phyloP scores from a whole-genome alignment of 225 moss, liverwort and hornwort species.

The Anthoceros angustus region DNA sequence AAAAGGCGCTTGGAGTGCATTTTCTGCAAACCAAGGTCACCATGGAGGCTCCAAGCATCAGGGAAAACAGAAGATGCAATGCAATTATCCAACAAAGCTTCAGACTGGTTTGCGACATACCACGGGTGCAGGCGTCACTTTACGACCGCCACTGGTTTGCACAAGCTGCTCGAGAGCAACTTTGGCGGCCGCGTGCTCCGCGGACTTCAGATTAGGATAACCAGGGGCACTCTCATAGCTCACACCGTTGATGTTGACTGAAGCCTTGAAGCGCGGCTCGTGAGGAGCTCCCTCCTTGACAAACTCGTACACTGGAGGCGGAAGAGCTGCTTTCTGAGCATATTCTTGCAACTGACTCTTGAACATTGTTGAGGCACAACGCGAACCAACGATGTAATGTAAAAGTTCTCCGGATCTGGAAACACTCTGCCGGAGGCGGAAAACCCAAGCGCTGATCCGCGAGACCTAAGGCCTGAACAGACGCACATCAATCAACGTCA shows the following conservation, averaged over 20 bases:
- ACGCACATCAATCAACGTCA: no score
- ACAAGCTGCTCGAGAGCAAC: constrained; percentile 56
- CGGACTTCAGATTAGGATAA: constrained; percentile 66
- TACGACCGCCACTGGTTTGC: constrained; percentile 30
- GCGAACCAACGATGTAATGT: not conserved
- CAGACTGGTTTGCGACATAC: constrained; percentile 21
- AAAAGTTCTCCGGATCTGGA: no score
- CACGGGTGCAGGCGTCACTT: constrained; percentile 64
- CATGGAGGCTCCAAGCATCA: not conserved
- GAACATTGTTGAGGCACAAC: constrained; percentile 30
- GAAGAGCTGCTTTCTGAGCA: constrained; percentile 79
- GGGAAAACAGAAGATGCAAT: not conserved
- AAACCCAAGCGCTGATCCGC: no score
- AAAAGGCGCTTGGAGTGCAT: not conserved
- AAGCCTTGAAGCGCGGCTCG: constrained; percentile 84
- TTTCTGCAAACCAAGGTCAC: constrained; percentile 14
- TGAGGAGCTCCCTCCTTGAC: constrained; percentile 90
- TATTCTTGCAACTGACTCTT: constrained; percentile 99
- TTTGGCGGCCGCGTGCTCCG: constrained; percentile 94
- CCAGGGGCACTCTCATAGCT: constrained; percentile 62
- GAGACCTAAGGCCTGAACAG: no score
- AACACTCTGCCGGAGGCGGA: no score
- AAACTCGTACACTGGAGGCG: constrained; percentile 77
- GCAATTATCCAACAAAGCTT: not conserved
- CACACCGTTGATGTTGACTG: constrained; percentile 53